A percentile compares a stretch with the other conserved stretches of the same genome.
phyloP scores from a whole-genome alignment of 306 rosid genomes.

The Vigna trinervia region DNA sequence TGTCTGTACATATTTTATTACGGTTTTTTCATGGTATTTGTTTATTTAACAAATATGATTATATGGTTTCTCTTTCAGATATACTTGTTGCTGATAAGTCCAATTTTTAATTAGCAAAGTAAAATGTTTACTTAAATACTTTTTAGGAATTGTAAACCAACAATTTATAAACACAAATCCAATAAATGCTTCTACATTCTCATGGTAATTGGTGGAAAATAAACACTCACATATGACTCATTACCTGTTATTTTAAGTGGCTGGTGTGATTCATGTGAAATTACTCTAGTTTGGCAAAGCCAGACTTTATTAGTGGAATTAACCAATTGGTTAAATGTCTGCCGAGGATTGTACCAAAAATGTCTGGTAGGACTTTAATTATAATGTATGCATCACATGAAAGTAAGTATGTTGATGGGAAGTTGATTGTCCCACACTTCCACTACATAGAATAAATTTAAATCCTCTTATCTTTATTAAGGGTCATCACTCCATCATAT shows the following conservation, averaged over 20 bases:
- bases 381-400: slow-evolving; percentile 43
- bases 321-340: slow-evolving; percentile 25
- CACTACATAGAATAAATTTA: slow-evolving; percentile 45
- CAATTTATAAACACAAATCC: too few species aligned
- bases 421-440: slow-evolving; percentile 46
- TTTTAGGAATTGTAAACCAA: too few species aligned
- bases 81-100: too few species aligned
- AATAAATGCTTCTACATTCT: neutral
- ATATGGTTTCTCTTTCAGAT: too few species aligned
- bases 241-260: neutral
- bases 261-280: slow-evolving; percentile 15
- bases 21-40: too few species aligned
- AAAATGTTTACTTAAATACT: too few species aligned
- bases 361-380: slow-evolving; percentile 16
- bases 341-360: slow-evolving; percentile 32
- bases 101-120: too few species aligned
- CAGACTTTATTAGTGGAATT: slow-evolving; percentile 39
- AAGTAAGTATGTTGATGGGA: slow-evolving; percentile 47
- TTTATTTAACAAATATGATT: too few species aligned
- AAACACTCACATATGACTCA: neutral
- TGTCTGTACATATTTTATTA: neutral
- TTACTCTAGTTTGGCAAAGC: slow-evolving; percentile 5
- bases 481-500: slow-evolving; percentile 54
- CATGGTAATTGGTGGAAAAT: neutral
- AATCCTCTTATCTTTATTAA: slow-evolving; percentile 48